Evolutionary conservation across 2,329 filamentous ascomycete species (phyloP).

Genomic region (Aplosporella prunicola): DNA sequence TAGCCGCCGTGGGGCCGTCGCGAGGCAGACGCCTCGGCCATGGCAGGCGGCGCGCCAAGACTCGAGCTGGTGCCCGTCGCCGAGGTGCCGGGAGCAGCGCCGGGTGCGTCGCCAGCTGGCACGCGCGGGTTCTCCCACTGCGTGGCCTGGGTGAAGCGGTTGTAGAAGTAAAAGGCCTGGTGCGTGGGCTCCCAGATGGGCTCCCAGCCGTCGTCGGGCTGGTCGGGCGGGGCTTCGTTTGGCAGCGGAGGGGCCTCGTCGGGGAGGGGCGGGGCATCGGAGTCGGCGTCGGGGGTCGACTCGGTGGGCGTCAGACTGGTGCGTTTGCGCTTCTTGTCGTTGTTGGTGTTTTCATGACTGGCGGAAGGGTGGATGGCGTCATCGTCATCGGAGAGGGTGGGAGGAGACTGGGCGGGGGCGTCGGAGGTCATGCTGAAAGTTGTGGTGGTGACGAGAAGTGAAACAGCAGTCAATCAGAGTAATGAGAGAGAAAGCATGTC

Average conservation of each 20-base stretch:
- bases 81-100: slow-evolving; percentile 1
- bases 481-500: too few species aligned
- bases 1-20: slow-evolving; percentile 57
- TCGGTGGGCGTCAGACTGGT: slow-evolving; percentile 2
- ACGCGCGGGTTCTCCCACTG: slow-evolving; percentile 86
- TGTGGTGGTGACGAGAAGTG: too few species aligned
- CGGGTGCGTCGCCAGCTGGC: slow-evolving; percentile 32
- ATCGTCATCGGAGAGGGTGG: neutral
- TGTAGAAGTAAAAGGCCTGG: slow-evolving; percentile 74
- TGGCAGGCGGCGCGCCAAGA: slow-evolving; percentile 21
- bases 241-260: slow-evolving; percentile 9
- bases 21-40: slow-evolving; percentile 17
- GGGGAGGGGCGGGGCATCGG: slow-evolving; percentile 5
- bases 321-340: slow-evolving; percentile 10
- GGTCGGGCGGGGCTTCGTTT: slow-evolving; percentile 20
- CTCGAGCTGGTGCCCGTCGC: slow-evolving; percentile 21
- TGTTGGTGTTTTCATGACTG: neutral
- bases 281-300: neutral
- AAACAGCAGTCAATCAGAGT: too few species aligned
- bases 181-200: slow-evolving; percentile 62
- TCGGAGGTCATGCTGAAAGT: neutral
- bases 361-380: neutral
- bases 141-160: slow-evolving; percentile 62
- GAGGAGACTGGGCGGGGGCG: neutral
- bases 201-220: slow-evolving; percentile 64